Percentiles rank a stretch among this genome's conserved stretches.
phyloP scores from a whole-genome alignment of 495 filamentous ascomycete genomes.

The Aspergillus avenaceus region DNA sequence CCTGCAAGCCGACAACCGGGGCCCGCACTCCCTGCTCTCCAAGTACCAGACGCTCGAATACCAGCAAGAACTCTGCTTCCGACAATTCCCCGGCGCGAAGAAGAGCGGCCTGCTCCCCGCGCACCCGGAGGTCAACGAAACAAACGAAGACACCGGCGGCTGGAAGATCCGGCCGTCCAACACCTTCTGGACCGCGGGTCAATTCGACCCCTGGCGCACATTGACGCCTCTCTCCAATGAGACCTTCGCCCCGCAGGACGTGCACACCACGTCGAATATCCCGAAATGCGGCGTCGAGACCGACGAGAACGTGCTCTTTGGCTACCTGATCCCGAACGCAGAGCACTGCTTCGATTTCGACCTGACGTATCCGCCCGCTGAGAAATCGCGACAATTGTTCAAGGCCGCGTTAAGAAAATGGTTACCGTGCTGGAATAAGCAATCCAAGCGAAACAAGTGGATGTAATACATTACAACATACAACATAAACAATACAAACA shows the following conservation, averaged over 20 bases:
- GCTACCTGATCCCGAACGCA: constrained; percentile 43
- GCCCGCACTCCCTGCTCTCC: constrained; percentile 45
- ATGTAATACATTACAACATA: background rate
- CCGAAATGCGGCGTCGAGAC: constrained; percentile 43
- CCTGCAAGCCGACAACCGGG: constrained; percentile 51
- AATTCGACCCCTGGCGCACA: constrained; percentile 58
- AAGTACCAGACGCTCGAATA: constrained; percentile 48
- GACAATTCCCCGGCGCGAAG: constrained; percentile 47
- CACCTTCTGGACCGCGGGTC: constrained; percentile 48
- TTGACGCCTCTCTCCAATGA: constrained; percentile 46
- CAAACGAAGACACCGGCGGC: constrained; percentile 46
- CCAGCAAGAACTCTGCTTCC: constrained; percentile 48
- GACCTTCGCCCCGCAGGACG: constrained; percentile 14
- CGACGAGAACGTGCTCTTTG: constrained; percentile 40
- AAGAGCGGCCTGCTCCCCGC: constrained; percentile 41
- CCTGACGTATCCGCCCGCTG: constrained; percentile 20
- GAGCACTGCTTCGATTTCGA: constrained; percentile 53
- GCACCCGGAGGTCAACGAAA: constrained; percentile 28
- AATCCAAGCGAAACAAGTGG: background rate
- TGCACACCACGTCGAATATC: constrained; percentile 38
- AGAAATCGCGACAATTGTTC: constrained; percentile 32
- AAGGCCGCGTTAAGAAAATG: constrained; percentile 39
- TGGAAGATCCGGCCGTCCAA: constrained; percentile 57
- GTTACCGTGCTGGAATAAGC: constrained; percentile 34
- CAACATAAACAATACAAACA: background rate